These are phyloP conservation scores for Sungouiozyma intestinalis DNA, from an alignment of 805 yeast genomes.

Conservation along the genomic window DNA sequence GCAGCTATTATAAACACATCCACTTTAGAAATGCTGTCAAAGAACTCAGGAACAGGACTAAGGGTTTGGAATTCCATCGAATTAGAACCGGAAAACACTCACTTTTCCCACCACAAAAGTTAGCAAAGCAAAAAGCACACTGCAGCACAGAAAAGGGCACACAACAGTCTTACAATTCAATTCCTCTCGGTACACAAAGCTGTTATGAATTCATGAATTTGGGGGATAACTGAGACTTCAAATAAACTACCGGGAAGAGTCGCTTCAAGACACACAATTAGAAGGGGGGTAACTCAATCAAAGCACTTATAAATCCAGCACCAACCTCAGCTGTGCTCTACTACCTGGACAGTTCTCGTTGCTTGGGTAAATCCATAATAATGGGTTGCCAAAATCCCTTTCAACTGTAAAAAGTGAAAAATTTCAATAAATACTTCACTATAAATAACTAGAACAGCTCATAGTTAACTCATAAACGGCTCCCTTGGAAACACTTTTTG, in stretches of 20 bases:
- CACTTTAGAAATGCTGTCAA: conserved; percentile 14
- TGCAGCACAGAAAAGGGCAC: no score
- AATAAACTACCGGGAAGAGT: no score
- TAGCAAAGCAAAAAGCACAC: no score
- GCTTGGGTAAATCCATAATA: no score
- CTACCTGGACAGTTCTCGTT: background rate
- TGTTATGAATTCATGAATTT: background rate
- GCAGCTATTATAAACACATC: conserved; percentile 21
- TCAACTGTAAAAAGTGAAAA: background rate
- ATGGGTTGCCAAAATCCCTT: background rate
- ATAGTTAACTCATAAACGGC: no score
- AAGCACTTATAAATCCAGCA: background rate
- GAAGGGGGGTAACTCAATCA: background rate
- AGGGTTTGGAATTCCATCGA: conserved; percentile 1
- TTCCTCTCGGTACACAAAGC: background rate
- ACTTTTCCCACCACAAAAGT: no score
- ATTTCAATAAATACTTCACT: background rate
- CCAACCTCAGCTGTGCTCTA: background rate
- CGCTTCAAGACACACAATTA: no score
- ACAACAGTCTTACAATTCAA: no score
- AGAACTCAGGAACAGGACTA: background rate
- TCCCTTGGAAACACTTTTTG: no score
- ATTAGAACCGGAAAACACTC: background rate
- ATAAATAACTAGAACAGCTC: no score
- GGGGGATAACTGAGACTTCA: no score